phyloP scores from a whole-genome alignment of 2,329 filamentous ascomycete genomes.

The Colletotrichum shisoi region DNA sequence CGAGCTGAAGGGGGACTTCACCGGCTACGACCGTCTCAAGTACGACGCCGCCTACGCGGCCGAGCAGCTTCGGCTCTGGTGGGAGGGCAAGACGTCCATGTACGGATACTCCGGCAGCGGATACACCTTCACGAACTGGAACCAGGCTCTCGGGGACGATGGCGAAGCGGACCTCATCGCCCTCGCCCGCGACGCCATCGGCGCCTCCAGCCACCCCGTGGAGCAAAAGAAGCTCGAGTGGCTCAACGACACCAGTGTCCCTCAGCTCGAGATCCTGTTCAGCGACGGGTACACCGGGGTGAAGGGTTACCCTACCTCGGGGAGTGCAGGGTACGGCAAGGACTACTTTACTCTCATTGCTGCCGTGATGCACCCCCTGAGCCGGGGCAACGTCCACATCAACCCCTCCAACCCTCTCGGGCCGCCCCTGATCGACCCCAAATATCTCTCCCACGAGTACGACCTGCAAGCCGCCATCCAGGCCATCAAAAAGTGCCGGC shows the following conservation, averaged over 20 bases:
- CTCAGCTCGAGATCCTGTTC: constrained; percentile 55
- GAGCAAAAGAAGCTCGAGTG: constrained; percentile 53
- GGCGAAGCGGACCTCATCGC: constrained; percentile 42
- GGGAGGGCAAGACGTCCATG: no score
- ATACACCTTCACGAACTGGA: constrained; percentile 55
- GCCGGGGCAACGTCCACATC: constrained; percentile 42
- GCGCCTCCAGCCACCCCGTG: constrained; percentile 44
- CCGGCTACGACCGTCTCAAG: no score
- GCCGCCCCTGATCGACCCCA: constrained; percentile 45
- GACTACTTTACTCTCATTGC: constrained; percentile 44
- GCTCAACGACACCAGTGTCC: constrained; percentile 49
- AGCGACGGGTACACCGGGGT: constrained; percentile 55
- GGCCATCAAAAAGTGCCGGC: constrained; percentile 43
- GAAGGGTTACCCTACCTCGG: constrained; percentile 47
- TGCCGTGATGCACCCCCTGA: constrained; percentile 45
- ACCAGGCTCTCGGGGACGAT: constrained; percentile 47
- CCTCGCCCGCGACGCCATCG: constrained; percentile 47
- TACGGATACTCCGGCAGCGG: constrained; percentile 44
- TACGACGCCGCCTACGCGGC: no score
- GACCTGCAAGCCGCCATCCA: constrained; percentile 46
- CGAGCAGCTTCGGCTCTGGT: no score
- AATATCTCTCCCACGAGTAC: constrained; percentile 45
- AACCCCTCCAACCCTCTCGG: constrained; percentile 45
- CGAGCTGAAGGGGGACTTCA: no score
- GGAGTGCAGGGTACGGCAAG: constrained; percentile 44